These are phyloP conservation scores for Trypanosoma cruzi DNA, from an alignment of 208 protist genomes.

Conservation along the genomic window DNA sequence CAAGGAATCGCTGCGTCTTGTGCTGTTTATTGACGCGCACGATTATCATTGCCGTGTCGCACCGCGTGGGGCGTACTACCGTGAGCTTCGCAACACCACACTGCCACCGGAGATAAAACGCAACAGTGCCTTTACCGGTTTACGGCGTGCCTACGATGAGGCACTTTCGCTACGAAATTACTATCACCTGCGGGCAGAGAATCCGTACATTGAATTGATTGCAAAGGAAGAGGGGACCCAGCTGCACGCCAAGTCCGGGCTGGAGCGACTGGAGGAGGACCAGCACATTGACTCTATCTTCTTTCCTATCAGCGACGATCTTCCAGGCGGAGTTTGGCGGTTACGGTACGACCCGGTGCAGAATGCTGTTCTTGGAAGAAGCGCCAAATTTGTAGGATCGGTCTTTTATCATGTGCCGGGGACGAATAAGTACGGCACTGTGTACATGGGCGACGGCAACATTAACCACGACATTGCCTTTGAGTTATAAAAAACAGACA, in stretches of 20 bases:
- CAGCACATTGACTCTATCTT: constrained; percentile 68
- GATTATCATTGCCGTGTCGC: constrained; percentile 84
- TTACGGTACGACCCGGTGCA: constrained; percentile 70
- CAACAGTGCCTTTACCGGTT: constrained; percentile 63
- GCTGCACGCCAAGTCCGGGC: constrained; percentile 43
- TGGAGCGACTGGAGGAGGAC: constrained; percentile 67
- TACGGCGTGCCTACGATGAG: constrained; percentile 39
- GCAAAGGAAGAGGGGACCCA: constrained; percentile 34
- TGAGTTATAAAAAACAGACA: constrained; percentile 44
- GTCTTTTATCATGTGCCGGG: constrained; percentile 86
- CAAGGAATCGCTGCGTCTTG: constrained; percentile 82
- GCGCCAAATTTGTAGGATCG: constrained; percentile 66
- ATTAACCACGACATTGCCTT: constrained; percentile 82
- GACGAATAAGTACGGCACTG: constrained; percentile 64
- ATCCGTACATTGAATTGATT: constrained; percentile 73
- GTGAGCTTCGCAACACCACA: constrained; percentile 38
- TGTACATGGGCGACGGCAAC: constrained; percentile 91
- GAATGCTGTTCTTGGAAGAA: constrained; percentile 69
- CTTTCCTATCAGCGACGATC: constrained; percentile 72
- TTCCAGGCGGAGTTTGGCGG: constrained; percentile 72
- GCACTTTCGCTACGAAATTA: constrained; percentile 74
- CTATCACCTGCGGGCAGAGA: constrained; percentile 76
- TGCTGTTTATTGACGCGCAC: constrained; percentile 81
- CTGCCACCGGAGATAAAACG: constrained; percentile 42
- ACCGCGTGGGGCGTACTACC: constrained; percentile 80